Evolutionary conservation across 306 rosid species (phyloP), one percentile per base, ranked within the genome.

Genomic region (Gynostemma pentaphyllum): DNA sequence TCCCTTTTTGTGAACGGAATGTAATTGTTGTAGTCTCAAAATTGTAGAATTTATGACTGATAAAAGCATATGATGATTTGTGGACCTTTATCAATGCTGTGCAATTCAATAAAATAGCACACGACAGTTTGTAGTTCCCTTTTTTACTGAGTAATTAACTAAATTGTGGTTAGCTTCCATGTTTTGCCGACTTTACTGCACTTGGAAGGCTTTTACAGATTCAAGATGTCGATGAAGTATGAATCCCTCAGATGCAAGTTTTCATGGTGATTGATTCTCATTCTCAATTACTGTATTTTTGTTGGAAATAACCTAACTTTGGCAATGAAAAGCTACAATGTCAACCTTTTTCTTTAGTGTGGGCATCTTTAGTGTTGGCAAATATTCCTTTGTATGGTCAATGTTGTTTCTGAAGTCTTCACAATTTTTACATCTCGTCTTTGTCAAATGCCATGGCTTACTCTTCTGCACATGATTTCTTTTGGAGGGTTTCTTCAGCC

Each of bases 21-120:
- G 85, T 86, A 85, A 82, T 85, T 82, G 84, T 75, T 86, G 85
- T 82, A 86, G 87, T 72, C 83, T 81, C 55, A 69, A 83, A 74
- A 54, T 48, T 80, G 86, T 82, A 82, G 88, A 86, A 77, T 79
- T 79, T 78, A 79, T 64, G 78, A 79, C 75, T 69, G 81, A 84
- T 82, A 77, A 82, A 72, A 4, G 12, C 54, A 18, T 79, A 70
- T 80, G 81, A 83, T 82, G 85, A 86, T 86, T 86, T 84, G 80
- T 78, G 85, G 82, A 77, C 78, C 74, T 83, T 82, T 81, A 83
- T 76, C 78, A 85, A 83, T 81, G 76, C 78, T 76, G 54, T 78
- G 91, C 78, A 79, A 80, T 70, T 76, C 66, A 89, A 88, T 84
- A 84, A 86, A 81, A 84, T 72, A 72, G 67, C 81, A 82, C 84